A percentile compares a stretch with the other conserved stretches of the same genome.
Evolutionary conservation across 2,329 filamentous ascomycete species (phyloP).

Genomic region (Aspergillus piperis): DNA sequence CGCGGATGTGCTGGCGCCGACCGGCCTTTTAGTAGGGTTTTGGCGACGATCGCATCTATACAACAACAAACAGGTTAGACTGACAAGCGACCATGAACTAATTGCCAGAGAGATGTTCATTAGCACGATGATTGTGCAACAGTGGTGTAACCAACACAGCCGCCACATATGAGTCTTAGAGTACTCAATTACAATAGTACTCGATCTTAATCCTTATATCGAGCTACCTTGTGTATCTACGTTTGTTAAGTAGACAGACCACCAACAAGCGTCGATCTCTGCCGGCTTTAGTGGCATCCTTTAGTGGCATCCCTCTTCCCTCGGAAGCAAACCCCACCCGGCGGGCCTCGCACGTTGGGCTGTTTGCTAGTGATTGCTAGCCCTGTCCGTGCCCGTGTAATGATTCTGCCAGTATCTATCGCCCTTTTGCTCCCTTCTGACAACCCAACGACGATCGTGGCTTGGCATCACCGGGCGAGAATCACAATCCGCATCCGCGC

Average conservation of each 20-base stretch:
- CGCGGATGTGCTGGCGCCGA: conserved; percentile 3
- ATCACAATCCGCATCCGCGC: conserved; percentile 17
- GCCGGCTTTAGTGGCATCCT: conserved; percentile 3
- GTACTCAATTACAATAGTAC: no score
- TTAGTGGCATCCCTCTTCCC: conserved; percentile 6
- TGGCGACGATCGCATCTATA: neutral
- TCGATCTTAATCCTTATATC: no score
- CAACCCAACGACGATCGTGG: conserved; percentile 20
- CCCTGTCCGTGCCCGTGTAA: conserved; percentile 5
- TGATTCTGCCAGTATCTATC: neutral
- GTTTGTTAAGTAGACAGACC: neutral
- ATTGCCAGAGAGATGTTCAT: neutral
- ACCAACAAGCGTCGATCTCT: conserved; percentile 16
- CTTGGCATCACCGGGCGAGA: conserved; percentile 5
- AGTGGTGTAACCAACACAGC: neutral
- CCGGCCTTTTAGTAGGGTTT: neutral
- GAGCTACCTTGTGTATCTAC: neutral
- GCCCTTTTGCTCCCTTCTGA: conserved; percentile 15
- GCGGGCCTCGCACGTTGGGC: conserved; percentile 17
- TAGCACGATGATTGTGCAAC: neutral
- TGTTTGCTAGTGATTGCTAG: neutral
- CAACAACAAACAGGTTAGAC: neutral
- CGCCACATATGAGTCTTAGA: neutral
- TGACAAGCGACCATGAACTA: neutral
- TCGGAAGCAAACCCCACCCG: conserved; percentile 14